Base-by-base conservation (phyloP, 2,329 filamentous ascomycete genomes). In the Colletotrichum falcatum region DNA sequence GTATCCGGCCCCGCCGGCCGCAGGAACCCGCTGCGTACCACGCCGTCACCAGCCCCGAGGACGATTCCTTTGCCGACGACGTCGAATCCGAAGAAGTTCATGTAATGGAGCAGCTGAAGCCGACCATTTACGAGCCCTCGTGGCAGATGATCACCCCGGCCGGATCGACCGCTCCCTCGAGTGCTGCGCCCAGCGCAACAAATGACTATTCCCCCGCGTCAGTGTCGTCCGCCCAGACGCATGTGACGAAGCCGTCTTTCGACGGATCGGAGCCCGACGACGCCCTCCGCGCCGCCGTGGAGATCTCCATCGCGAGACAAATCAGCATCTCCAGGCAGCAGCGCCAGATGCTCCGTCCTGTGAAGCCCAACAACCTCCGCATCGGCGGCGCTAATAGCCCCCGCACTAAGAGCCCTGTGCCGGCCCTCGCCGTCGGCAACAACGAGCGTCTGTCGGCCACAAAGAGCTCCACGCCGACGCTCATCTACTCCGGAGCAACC, bases 251-350 rank as follows among this genome's bases (percentile, higher is more conserved):
- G 67, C 74, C 76, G 4, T 80, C 81, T 14, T 70, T 78, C 14
- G 83, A 85, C 42, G 82, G 84, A 37, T 73, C 66, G 9, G 67
- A 67, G 48, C 62, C 79, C 1, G 82, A 85, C 73, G 77, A 78
- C 28, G 83, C 81, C 8, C 78, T 87, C 18, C 85, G 86, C 72
- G 84, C 84, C 53, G 88, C 89, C 1, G 89, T 90, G 5, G 87
- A 91, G 78, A 84, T 91, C 55, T 91, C 89, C 1, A 92, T 92
- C 74, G 90, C 90, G 0, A 84, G 91, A 1, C 90, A 92, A 77
- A 91, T 92, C 73, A 91, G 88, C 73, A 82, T 92, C 33, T 91
- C 89, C 16, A 82, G 86, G 16, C 85, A 89, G 78, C 90, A 92
- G 78, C 83, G 87, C 23, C 85, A 87, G 75, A 80, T 91, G 72